phyloP scores from a whole-genome alignment of 2,329 filamentous ascomycete genomes.

The Iodosphaeria phyllophila region DNA sequence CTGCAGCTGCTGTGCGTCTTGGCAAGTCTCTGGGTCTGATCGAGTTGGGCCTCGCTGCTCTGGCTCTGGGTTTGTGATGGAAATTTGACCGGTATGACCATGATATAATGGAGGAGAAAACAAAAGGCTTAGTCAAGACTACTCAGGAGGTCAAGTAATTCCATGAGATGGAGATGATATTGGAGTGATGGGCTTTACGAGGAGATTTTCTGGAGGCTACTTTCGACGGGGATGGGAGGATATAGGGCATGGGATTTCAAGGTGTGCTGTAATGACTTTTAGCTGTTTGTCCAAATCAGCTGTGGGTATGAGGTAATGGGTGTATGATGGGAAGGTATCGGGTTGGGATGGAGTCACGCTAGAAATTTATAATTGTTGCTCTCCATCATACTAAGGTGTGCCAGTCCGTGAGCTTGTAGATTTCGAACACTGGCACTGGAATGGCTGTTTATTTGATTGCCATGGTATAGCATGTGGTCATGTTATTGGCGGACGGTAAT shows the following conservation, averaged over 20 bases:
- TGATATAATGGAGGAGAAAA: background rate
- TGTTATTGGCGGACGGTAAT: too few relatives aligned
- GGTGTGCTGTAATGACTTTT: too few relatives aligned
- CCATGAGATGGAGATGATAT: too few relatives aligned
- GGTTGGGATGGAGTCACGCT: background rate
- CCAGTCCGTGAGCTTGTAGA: background rate
- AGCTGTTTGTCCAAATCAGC: too few relatives aligned
- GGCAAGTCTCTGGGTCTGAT: constrained; percentile 17
- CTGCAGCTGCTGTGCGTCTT: constrained; percentile 18
- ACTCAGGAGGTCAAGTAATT: too few relatives aligned
- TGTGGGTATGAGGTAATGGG: background rate
- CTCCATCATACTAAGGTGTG: background rate
- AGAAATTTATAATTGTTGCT: background rate
- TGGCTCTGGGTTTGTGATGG: constrained; percentile 15
- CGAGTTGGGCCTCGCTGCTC: constrained; percentile 18
- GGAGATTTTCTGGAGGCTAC: too few relatives aligned
- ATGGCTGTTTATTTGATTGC: too few relatives aligned
- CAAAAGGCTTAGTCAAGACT: background rate
- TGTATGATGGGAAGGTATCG: background rate
- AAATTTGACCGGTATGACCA: constrained; percentile 2
- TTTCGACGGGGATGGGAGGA: too few relatives aligned
- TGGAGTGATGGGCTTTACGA: too few relatives aligned
- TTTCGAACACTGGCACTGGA: background rate
- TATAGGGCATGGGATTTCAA: too few relatives aligned
- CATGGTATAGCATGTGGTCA: too few relatives aligned